phyloP scores from a whole-genome alignment of 805 yeast genomes.

The Kluyveromyces starmeri region DNA sequence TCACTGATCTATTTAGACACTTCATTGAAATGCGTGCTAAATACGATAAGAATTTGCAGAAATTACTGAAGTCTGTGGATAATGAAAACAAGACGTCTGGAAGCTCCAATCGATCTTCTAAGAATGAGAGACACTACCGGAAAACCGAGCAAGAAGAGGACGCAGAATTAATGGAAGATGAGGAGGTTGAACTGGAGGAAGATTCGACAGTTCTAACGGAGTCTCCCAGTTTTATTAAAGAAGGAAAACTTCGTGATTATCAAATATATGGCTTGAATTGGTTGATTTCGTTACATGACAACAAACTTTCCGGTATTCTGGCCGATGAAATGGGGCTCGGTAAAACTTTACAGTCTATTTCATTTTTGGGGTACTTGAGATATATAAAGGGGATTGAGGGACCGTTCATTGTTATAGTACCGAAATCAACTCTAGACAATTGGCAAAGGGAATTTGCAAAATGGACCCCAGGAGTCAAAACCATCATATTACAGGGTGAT shows the following conservation, averaged over 20 bases:
- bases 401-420: constrained; percentile 86
- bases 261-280: constrained; percentile 94
- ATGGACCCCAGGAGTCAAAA: constrained; percentile 94
- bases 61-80: constrained; percentile 49
- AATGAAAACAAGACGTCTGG: constrained; percentile 35
- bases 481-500: constrained; percentile 78
- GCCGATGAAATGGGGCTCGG: constrained; percentile 99
- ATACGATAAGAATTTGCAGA: constrained; percentile 64
- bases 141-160: constrained; percentile 95
- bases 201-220: constrained; percentile 72
- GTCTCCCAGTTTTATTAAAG: constrained; percentile 64
- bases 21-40: constrained; percentile 77
- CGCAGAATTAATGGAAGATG: constrained; percentile 80
- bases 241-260: constrained; percentile 77
- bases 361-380: constrained; percentile 82
- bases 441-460: constrained; percentile 91
- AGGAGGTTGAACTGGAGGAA: constrained; percentile 46
- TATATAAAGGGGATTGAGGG: constrained; percentile 74
- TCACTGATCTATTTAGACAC: constrained; percentile 81
- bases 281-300: constrained; percentile 83
- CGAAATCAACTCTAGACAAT: constrained; percentile 91
- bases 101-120: constrained; percentile 15
- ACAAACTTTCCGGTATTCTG: constrained; percentile 80
- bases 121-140: constrained; percentile 45
- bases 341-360: constrained; percentile 87